These are phyloP conservation scores for Trichoderma lentiforme DNA, from an alignment of 2,329 filamentous ascomycete species.

Conservation along the genomic window DNA sequence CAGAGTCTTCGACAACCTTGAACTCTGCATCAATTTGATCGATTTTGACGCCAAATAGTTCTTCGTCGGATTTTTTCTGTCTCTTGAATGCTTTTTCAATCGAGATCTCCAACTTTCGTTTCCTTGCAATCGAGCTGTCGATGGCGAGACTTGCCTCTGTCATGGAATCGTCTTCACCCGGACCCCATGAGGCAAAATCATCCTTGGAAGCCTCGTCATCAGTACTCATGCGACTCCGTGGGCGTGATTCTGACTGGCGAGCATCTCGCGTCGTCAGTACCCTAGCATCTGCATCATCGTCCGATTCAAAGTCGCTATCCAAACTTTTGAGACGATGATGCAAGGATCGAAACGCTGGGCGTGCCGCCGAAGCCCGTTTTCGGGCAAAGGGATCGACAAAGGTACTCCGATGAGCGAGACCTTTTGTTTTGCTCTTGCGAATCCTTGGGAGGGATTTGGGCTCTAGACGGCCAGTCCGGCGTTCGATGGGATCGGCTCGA, in stretches of 20 bases:
- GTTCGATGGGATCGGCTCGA: slow-evolving; percentile 59
- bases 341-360: slow-evolving; percentile 69
- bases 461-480: slow-evolving; percentile 54
- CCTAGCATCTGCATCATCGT: slow-evolving; percentile 68
- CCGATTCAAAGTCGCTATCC: slow-evolving; percentile 75
- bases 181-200: slow-evolving; percentile 46
- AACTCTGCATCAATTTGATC: slow-evolving; percentile 51
- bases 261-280: slow-evolving; percentile 66
- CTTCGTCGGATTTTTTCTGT: slow-evolving; percentile 76
- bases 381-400: slow-evolving; percentile 67
- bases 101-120: slow-evolving; percentile 68
- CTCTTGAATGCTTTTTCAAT: slow-evolving; percentile 71
- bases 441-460: slow-evolving; percentile 68
- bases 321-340: slow-evolving; percentile 67
- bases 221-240: slow-evolving; percentile 69
- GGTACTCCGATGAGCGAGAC: slow-evolving; percentile 52
- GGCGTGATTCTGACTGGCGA: slow-evolving; percentile 80
- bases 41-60: slow-evolving; percentile 66
- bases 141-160: slow-evolving; percentile 70
- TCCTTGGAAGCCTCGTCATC: slow-evolving; percentile 56
- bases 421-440: slow-evolving; percentile 62
- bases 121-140: slow-evolving; percentile 55
- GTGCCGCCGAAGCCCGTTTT: slow-evolving; percentile 54
- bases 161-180: slow-evolving; percentile 61
- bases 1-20: slow-evolving; percentile 44